These are phyloP conservation scores for Fabrea salina DNA, from an alignment of 169 alveolate genomes.

Conservation along the genomic window DNA sequence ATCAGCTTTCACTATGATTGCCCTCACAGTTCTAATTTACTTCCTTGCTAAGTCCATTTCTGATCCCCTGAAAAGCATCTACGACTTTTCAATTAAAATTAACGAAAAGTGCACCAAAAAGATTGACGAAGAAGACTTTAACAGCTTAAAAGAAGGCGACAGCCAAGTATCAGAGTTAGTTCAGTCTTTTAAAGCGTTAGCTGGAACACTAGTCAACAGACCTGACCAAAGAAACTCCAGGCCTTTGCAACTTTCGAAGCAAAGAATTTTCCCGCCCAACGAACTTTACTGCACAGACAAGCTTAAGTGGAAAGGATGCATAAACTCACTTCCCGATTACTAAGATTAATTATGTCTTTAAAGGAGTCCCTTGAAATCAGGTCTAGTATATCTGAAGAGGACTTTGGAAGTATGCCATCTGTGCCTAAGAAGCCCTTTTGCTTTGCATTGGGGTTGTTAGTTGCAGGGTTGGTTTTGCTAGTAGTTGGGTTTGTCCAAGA, in stretches of 20 bases:
- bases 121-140: neutral
- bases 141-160: constrained; percentile 13
- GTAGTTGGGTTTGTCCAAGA: neutral
- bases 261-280: neutral
- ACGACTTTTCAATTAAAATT: constrained; percentile 4
- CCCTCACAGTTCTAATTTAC: neutral
- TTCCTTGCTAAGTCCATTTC: constrained; percentile 4
- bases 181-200: neutral
- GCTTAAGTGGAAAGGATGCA: neutral
- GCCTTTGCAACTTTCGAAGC: neutral
- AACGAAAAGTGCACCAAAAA: constrained; percentile 9
- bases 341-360: no score
- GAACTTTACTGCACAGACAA: neutral
- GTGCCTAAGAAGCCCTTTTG: constrained; percentile 18
- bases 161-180: neutral
- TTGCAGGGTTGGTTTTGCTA: neutral
- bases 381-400: no score
- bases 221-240: neutral
- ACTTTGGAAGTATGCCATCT: no score
- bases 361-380: no score
- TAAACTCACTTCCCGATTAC: no score
- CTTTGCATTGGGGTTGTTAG: neutral
- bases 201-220: neutral
- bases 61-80: constrained; percentile 12
- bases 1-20: neutral